Evolutionary conservation across 768 basidiomycete genomes (phyloP).

Genomic region (Amanita rimosa): DNA sequence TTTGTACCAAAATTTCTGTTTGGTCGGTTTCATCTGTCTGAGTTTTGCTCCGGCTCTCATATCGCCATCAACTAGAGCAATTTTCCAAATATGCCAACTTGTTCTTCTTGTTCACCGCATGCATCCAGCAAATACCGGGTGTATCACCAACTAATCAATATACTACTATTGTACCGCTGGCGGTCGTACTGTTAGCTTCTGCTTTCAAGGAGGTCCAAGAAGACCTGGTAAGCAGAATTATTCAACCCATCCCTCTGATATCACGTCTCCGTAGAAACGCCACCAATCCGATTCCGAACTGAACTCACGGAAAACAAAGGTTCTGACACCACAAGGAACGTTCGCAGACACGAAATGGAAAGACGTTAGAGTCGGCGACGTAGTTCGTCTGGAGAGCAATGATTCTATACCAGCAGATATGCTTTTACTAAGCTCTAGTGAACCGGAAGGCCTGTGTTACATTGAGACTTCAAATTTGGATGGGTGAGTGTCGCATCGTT

Average conservation of each 20-base stretch:
- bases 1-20: slow-evolving; percentile 91
- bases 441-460: slow-evolving; percentile 96
- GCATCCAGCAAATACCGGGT: slow-evolving; percentile 95
- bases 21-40: slow-evolving; percentile 38
- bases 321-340: slow-evolving; percentile 47
- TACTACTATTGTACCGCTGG: slow-evolving; percentile 90
- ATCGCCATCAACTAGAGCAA: slow-evolving; percentile 52
- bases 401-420: slow-evolving; percentile 96
- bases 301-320: slow-evolving; percentile 73
- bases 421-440: slow-evolving; percentile 76
- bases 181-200: slow-evolving; percentile 80
- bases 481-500: slow-evolving; percentile 43
- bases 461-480: slow-evolving; percentile 97
- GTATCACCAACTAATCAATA: slow-evolving; percentile 94
- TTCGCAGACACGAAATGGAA: slow-evolving; percentile 82
- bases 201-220: slow-evolving; percentile 95
- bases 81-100: slow-evolving; percentile 98
- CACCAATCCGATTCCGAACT: slow-evolving; percentile 91
- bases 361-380: slow-evolving; percentile 82
- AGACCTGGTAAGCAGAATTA: slow-evolving; percentile 57
- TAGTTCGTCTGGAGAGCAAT: slow-evolving; percentile 83
- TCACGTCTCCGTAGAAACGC: slow-evolving; percentile 59
- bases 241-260: not conserved
- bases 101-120: slow-evolving; percentile 97
- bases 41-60: not conserved